Base-by-base conservation (phyloP, 805 yeast genomes). In the Peterozyma xylosa region DNA sequence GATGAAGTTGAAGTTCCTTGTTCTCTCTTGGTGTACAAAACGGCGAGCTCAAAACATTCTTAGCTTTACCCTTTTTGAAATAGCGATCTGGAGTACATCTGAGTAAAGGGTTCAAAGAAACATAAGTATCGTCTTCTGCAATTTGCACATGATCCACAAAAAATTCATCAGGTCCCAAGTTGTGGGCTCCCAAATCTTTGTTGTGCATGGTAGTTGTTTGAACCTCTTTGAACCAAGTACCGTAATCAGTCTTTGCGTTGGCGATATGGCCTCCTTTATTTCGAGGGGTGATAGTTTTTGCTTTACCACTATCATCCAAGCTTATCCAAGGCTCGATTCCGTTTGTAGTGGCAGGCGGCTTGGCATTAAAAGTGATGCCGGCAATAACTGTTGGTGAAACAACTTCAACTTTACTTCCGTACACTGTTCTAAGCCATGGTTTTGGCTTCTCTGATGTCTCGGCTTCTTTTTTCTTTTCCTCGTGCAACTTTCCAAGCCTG, bases 21-120 rank as follows among this genome's bases (percentile, higher is more conserved):
- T 78, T 73, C 53, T 84, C 90, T 32, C 66, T 68, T 11, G 96
- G 96, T 16, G 86, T 75, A 61, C 96, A 88, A 61, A 87, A 86
- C n/a, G 96, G 96, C 42, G 70, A 93, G 35, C 88, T 75, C 1
- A 66, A 53, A 14, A 63, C 58, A 48, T 67, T 62, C 51, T 78
- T 78, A 30, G 79, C 81, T 33, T 68, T 47, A 9, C 90, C 91
- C 56, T 80, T 82, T 51, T 70, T 73, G 54, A 66, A 71, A 58
- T 85, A 88, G 39, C 74, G 63, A 43, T 82, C 82, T 2, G 96
- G 96, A 3, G 89, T 85, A 64, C 96, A 88, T 63, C 96, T 73
- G 55, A 86, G 73, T 40, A 88, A 60, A 0, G 96, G 96, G 56
- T 82, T 85, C 58, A 88, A 67, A 15, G 73, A 64, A 27, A 78